Conservation (phyloP, 2,329 filamentous ascomycete genomes). For the Fusarium verrucosum region DNA sequence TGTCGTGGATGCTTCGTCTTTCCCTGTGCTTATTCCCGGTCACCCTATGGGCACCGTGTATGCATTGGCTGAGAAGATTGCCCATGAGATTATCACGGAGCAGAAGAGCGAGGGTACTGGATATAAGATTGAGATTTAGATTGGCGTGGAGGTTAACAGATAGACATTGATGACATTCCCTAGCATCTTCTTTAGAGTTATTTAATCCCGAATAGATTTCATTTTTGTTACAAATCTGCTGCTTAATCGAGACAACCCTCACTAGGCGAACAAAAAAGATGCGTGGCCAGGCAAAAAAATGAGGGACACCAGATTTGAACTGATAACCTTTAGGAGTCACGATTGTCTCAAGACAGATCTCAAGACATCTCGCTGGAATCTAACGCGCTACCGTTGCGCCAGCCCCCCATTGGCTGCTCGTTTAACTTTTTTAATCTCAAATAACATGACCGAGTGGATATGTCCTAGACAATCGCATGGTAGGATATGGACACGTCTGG, state of each 20-base stretch:
- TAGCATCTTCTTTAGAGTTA: neutral
- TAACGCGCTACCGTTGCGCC: slow-evolving; percentile 15
- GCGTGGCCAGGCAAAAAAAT: neutral
- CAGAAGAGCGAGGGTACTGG: neutral
- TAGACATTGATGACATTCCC: no score
- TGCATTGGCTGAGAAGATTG: slow-evolving; percentile 36
- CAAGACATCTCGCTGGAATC: neutral
- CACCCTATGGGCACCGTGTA: slow-evolving; percentile 29
- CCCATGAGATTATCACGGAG: slow-evolving; percentile 19
- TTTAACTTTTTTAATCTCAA: no score
- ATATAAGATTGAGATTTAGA: neutral
- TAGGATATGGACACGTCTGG: no score
- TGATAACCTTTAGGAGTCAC: slow-evolving; percentile 12
- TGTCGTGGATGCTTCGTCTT: slow-evolving; percentile 28
- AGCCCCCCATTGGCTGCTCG: neutral
- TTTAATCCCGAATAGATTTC: neutral
- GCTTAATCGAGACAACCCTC: no score
- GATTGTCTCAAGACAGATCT: neutral
- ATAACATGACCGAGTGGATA: no score
- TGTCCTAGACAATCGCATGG: no score
- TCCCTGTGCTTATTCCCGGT: slow-evolving; percentile 28
- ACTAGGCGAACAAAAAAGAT: neutral
- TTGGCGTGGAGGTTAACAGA: neutral
- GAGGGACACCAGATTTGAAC: slow-evolving; percentile 17
- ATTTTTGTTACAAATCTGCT: no score